Conservation (phyloP, 768 basidiomycete genomes). For the Lanmaoa rubissima region DNA sequence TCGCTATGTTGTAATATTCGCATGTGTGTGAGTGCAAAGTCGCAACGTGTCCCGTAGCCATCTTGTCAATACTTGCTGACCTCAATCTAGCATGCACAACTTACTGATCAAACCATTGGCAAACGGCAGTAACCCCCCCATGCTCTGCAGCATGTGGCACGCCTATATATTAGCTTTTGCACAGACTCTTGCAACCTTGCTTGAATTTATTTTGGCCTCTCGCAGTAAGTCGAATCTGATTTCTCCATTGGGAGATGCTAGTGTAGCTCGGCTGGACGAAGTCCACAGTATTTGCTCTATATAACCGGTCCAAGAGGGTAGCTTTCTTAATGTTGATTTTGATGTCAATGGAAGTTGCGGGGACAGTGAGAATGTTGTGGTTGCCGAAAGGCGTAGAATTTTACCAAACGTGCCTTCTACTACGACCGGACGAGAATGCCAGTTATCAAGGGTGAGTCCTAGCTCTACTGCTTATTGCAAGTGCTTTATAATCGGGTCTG, state of each 20-base stretch:
- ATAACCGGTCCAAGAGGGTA: conserved; percentile 16
- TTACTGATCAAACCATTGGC: conserved; percentile 3
- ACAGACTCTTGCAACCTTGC: conserved; percentile 10
- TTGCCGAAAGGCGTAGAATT: background rate
- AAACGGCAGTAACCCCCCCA: conserved; percentile 9
- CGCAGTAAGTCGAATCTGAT: conserved; percentile 9
- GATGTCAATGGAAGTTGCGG: conserved; percentile 3
- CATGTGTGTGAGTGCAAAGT: conserved; percentile 19
- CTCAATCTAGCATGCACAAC: conserved; percentile 16
- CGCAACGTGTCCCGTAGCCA: background rate
- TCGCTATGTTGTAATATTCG: conserved; percentile 23
- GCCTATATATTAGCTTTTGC: background rate
- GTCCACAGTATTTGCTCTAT: conserved; percentile 18
- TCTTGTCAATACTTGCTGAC: background rate
- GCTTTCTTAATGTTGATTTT: conserved; percentile 3
- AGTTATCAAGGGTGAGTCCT: conserved; percentile 11
- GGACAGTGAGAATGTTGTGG: conserved; percentile 1
- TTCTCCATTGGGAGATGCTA: background rate
- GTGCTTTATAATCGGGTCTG: background rate
- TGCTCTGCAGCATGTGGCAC: conserved; percentile 11
- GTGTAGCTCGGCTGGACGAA: background rate
- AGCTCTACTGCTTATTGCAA: background rate
- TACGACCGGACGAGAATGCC: background rate
- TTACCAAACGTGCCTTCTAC: conserved; percentile 12
- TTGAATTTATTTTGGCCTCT: conserved; percentile 18